Evolutionary conservation across 1,284 basidiomycete species (phyloP).

Genomic region (Rhodofomes roseus): DNA sequence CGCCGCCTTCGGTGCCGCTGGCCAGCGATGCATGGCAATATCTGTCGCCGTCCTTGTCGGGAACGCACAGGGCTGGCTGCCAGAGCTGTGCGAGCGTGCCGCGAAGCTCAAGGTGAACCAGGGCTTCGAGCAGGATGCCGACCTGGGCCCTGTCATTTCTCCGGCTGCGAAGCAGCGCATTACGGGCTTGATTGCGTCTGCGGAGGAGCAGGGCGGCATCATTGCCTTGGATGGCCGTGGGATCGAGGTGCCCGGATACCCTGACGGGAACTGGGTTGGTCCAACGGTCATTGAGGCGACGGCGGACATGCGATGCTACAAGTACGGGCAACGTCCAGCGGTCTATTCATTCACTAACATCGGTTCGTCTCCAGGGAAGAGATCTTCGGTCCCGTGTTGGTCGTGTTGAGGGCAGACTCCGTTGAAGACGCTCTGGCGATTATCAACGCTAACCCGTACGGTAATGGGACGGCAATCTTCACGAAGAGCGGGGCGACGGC

Average conservation of each 20-base stretch:
- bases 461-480: conserved; percentile 96
- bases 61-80: conserved; percentile 78
- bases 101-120: conserved; percentile 81
- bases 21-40: conserved; percentile 95
- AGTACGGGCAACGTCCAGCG: conserved; percentile 40
- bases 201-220: conserved; percentile 82
- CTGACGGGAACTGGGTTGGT: conserved; percentile 93
- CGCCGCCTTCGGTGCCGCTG: conserved; percentile 96
- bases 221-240: conserved; percentile 87
- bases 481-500: conserved; percentile 97
- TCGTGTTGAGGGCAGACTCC: conserved; percentile 78
- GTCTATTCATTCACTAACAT: neutral
- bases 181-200: conserved; percentile 75
- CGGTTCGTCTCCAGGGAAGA: conserved; percentile 60
- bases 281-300: conserved; percentile 87
- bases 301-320: conserved; percentile 85
- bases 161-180: conserved; percentile 83
- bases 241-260: conserved; percentile 70
- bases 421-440: conserved; percentile 90
- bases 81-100: conserved; percentile 84
- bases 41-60: conserved; percentile 90
- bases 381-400: conserved; percentile 92
- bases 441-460: conserved; percentile 87
- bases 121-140: conserved; percentile 86
- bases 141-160: conserved; percentile 96